Percentiles rank a stretch among this genome's conserved stretches.
Evolutionary conservation across 495 filamentous ascomycete species (phyloP).

Genomic region (Aspergillus asperescens): DNA sequence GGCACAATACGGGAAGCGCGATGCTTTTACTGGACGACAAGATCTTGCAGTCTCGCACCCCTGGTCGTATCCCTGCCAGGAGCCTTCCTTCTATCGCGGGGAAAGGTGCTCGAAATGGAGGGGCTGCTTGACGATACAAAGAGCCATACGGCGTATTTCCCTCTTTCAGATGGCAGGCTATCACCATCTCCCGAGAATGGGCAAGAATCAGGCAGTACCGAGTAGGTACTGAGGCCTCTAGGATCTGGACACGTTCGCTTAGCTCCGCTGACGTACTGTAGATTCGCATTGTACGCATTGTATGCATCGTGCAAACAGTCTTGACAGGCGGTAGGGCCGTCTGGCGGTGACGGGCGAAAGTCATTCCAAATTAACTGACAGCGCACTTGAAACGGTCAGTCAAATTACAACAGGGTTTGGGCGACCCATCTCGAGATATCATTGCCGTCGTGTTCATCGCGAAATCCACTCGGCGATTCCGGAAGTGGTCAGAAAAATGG

Average conservation of each 20-base stretch:
- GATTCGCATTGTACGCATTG: not conserved
- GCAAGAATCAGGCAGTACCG: conserved; percentile 10
- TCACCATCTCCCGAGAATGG: not conserved
- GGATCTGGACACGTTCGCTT: conserved; percentile 11
- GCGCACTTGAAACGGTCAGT: no score
- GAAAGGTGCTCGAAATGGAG: not conserved
- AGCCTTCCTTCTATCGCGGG: not conserved
- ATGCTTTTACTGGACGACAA: not conserved
- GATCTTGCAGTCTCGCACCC: not conserved
- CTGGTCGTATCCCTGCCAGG: not conserved
- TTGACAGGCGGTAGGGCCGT: no score
- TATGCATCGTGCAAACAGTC: conserved; percentile 7
- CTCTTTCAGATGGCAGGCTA: not conserved
- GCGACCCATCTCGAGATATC: conserved; percentile 11
- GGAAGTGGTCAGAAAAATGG: conserved; percentile 19
- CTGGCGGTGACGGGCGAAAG: no score
- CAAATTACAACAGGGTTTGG: not conserved
- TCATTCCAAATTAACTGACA: no score
- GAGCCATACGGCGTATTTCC: not conserved
- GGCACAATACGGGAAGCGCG: not conserved
- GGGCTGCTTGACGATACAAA: not conserved
- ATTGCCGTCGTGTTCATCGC: conserved; percentile 29
- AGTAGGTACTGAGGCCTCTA: no score
- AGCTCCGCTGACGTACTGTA: not conserved
- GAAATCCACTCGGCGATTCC: conserved; percentile 39